Base-by-base conservation (phyloP, 768 basidiomycete species). In the Auricularia sp. region DNA sequence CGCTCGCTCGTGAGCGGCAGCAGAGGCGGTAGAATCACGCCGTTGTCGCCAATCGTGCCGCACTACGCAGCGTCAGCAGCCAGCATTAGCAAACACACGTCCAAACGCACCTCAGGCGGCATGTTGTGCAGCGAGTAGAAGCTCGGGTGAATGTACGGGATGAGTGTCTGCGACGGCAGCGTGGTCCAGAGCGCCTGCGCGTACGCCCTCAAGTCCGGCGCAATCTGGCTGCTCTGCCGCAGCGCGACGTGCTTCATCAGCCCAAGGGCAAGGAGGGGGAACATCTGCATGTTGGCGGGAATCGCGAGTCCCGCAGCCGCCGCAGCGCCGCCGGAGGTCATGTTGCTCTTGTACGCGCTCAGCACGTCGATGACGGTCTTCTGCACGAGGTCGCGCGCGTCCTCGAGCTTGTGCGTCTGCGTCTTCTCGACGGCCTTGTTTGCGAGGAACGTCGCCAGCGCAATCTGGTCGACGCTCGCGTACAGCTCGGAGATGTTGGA, bases 41-140 rank as follows among this genome's bases (percentile, higher is more conserved):
- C 96, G 3, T 85, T 75, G 69, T 97, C 94, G 70, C 90, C 93
- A 66, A 97, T 85, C 11, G 91, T 94, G 54, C 97, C 97, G 69
- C 89, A 91, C 87, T 96, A 70, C 10, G 62, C 18, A 65, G 11
- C 54, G 65, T 67, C 62, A 24, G 65, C 61, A 61, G 33, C 13
- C 10, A 18, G 54, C 39, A 8, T 33, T 2, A 35, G 39, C 5
- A 24, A 42, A 21, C 37, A 29, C 5, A 65, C 35, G 61, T 37
- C 34, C n/a, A 34, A 37, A 70, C 80, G 67, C 66, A 93, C 92
- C 78, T 97, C 93, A 24, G 89, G 85, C 13, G 89, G 83, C 97
- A 99, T 99, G 73, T 88, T 94, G 78, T 98, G 96, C 66, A 99
- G 77, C 3, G 94, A 90, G 77, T 96, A 98, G 82, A 99, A 97